These are phyloP conservation scores for Suillus americanus DNA, from an alignment of 768 basidiomycete species.

Conservation along the genomic window DNA sequence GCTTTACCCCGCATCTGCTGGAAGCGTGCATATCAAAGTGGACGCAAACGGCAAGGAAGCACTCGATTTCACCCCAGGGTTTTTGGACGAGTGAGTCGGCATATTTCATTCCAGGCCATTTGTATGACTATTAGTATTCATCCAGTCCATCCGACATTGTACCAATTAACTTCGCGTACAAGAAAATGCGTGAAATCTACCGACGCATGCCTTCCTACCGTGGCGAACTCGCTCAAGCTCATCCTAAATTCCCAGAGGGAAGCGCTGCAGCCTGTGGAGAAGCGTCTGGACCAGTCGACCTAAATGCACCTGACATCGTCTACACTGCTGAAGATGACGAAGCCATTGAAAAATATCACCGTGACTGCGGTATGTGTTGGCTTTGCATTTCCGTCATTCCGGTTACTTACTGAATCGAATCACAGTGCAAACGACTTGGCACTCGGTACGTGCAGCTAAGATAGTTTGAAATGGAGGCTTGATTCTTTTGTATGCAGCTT, in stretches of 20 bases:
- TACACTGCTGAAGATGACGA: constrained; percentile 39
- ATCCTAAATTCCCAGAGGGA: constrained; percentile 37
- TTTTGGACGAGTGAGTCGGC: constrained; percentile 6
- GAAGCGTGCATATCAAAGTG: constrained; percentile 19
- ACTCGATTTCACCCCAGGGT: constrained; percentile 17
- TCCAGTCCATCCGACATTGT: constrained; percentile 17
- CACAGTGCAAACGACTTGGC: constrained; percentile 43
- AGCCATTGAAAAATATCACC: constrained; percentile 31
- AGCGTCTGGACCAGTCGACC: constrained; percentile 30
- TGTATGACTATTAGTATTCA: neutral
- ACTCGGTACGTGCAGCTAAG: constrained; percentile 35
- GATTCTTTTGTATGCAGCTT: constrained; percentile 36
- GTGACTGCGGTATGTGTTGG: constrained; percentile 28
- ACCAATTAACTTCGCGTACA: constrained; percentile 19
- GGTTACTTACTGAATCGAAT: neutral
- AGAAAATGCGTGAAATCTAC: constrained; percentile 16
- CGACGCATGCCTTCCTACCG: constrained; percentile 32
- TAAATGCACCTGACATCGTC: constrained; percentile 36
- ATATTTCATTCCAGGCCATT: neutral
- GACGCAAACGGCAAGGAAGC: constrained; percentile 8
- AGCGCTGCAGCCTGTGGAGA: constrained; percentile 9
- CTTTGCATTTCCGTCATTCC: neutral
- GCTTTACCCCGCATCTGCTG: constrained; percentile 17
- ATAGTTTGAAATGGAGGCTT: constrained; percentile 6
- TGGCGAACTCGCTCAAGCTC: constrained; percentile 36